Evolutionary conservation across 2,329 filamentous ascomycete species (phyloP).

Genomic region (Fusarium sp.): DNA sequence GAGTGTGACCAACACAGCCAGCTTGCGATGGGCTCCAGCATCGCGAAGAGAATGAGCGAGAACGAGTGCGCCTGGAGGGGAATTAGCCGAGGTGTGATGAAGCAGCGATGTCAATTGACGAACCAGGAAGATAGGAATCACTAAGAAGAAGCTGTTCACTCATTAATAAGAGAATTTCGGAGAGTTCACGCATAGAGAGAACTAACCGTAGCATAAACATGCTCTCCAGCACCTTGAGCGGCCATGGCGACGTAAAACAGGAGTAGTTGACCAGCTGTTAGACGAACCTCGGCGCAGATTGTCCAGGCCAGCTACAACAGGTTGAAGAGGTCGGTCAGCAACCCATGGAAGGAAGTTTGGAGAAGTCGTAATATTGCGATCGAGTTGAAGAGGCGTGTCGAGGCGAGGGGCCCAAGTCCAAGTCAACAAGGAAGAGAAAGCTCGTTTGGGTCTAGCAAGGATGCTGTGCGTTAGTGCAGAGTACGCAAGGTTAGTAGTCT

Average conservation of each 20-base stretch:
- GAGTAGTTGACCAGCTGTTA: slow-evolving; percentile 36
- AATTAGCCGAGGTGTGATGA: slow-evolving; percentile 20
- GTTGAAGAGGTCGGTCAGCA: slow-evolving; percentile 39
- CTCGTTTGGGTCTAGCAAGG: slow-evolving; percentile 20
- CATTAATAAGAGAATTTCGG: slow-evolving; percentile 10
- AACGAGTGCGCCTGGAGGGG: slow-evolving; percentile 81
- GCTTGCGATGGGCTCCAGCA: slow-evolving; percentile 79
- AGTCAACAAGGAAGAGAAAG: slow-evolving; percentile 30
- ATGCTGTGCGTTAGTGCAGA: slow-evolving; percentile 20
- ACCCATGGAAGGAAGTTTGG: slow-evolving; percentile 37
- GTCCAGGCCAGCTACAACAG: slow-evolving; percentile 43
- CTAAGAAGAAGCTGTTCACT: slow-evolving; percentile 83
- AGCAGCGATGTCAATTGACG: slow-evolving; percentile 43
- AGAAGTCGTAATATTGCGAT: slow-evolving; percentile 23
- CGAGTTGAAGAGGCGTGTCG: slow-evolving; percentile 37
- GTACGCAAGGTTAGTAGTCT: slow-evolving; percentile 1
- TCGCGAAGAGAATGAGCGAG: slow-evolving; percentile 95
- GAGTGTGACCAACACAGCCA: slow-evolving; percentile 85
- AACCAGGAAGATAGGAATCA: slow-evolving; percentile 93
- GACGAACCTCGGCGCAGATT: slow-evolving; percentile 36
- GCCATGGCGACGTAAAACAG: slow-evolving; percentile 51
- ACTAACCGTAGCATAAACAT: slow-evolving; percentile 70
- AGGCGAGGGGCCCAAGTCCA: slow-evolving; percentile 20
- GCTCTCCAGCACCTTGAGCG: slow-evolving; percentile 52
- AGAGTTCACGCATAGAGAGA: slow-evolving; percentile 8